phyloP scores from a whole-genome alignment of 2,329 filamentous ascomycete genomes.

The Rachicladosporium sp. region DNA sequence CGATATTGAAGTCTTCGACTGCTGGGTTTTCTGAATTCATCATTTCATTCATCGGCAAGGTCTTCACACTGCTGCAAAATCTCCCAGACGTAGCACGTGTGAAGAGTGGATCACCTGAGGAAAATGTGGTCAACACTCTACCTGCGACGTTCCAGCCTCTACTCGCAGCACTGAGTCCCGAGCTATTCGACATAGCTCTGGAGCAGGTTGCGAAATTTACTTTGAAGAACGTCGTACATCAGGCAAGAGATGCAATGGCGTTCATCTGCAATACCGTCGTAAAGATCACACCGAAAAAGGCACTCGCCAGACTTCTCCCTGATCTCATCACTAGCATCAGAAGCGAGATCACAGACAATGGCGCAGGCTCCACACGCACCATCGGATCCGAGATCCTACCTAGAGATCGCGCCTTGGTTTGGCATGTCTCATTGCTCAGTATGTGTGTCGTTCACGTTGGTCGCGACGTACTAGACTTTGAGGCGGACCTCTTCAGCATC shows the following conservation, averaged over 20 bases:
- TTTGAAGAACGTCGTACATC: conserved; percentile 87
- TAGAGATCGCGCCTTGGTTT: conserved; percentile 81
- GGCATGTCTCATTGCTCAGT: conserved; percentile 92
- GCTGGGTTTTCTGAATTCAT: conserved; percentile 90
- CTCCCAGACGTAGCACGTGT: conserved; percentile 81
- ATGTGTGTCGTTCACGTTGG: conserved; percentile 98
- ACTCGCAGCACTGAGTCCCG: conserved; percentile 79
- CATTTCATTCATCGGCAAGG: conserved; percentile 76
- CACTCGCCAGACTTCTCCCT: conserved; percentile 78
- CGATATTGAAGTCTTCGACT: conserved; percentile 84
- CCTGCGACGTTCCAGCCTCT: conserved; percentile 84
- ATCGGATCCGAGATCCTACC: conserved; percentile 89
- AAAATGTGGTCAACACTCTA: conserved; percentile 91
- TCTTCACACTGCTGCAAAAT: conserved; percentile 92
- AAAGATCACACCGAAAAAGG: conserved; percentile 90
- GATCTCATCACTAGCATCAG: conserved; percentile 85
- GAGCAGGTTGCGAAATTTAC: conserved; percentile 90
- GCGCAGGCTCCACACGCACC: conserved; percentile 85
- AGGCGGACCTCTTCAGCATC: conserved; percentile 78
- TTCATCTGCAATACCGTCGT: conserved; percentile 95
- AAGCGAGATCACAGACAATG: conserved; percentile 93
- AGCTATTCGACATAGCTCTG: conserved; percentile 82
- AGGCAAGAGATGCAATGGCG: conserved; percentile 93
- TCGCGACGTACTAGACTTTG: conserved; percentile 76
- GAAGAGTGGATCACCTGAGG: conserved; percentile 82